Evolutionary conservation across 2,329 filamentous ascomycete genomes (phyloP), one percentile per base, ranked within the genome.

Genomic region (Cladosporium austrohemisphaericum): DNA sequence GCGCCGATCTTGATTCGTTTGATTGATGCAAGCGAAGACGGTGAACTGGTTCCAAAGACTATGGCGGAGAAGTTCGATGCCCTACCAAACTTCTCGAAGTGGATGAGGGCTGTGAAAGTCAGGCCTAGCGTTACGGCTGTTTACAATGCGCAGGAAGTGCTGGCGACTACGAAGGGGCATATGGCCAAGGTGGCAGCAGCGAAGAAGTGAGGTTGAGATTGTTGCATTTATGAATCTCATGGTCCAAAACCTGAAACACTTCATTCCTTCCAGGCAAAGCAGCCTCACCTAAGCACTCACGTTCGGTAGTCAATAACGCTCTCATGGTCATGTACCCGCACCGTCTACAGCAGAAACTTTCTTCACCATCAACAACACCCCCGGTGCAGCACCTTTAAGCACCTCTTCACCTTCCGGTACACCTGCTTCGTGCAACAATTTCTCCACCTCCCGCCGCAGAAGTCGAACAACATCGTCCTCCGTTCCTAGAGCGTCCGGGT

Each of bases 1-100:
- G 85, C 80, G 0, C 82, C 85, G 0, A 89, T 90, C 63, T 61
- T 87, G 9, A 61, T 89, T 16, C 76, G 86, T 2, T 63, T 84
- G 16, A 71, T 82, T 36, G 66, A 72, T 1, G 73, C 80, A 22
- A 61, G 74, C 0, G 80, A 83, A 60, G 69, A 78, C 16, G 72
- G 72, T 28, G 74, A 71, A 1, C 51, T 88, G 13, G 65, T 80
- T 49, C 82, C 80, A 0, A 63, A 60, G 56, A 74, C 64, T 19
- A 63, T 83, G 49, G 61, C 68, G 38, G 63, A 68, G 41, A 72
- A 68, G 18, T 67, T 84, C 50, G 66, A 76, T 51, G 72, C 73
- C 49, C 69, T 84, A n/a, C 86, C 86, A 1, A 87, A 65, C 25
- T 63, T 63, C 28, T 50, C 52, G 13, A 59, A 56, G 37, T 67